phyloP scores from a whole-genome alignment of 2,329 filamentous ascomycete genomes.

The Trichoderma simmonsii region DNA sequence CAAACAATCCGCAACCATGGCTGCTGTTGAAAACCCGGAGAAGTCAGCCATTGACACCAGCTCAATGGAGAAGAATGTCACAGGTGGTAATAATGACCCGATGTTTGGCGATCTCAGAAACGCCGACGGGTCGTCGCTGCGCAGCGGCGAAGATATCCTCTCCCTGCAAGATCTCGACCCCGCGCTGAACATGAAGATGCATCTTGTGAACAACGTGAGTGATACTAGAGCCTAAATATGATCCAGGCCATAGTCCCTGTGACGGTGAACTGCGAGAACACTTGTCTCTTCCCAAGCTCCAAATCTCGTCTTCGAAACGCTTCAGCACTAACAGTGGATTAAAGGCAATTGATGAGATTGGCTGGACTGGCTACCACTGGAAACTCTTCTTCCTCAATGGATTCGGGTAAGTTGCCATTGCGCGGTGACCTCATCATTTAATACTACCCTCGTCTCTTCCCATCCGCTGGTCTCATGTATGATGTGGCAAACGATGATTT shows the following conservation, averaged over 20 bases:
- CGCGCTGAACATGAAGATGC: constrained; percentile 64
- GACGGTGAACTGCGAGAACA: constrained; percentile 1
- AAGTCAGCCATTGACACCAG: constrained; percentile 13
- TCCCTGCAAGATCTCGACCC: constrained; percentile 57
- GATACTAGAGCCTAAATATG: constrained; percentile 1
- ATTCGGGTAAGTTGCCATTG: constrained; percentile 43
- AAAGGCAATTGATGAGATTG: constrained; percentile 55
- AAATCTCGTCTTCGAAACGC: background rate
- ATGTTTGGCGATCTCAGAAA: constrained; percentile 17
- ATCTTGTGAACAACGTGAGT: constrained; percentile 63
- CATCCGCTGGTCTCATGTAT: background rate
- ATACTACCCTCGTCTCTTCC: background rate
- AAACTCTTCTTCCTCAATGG: constrained; percentile 62
- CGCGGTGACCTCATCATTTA: background rate
- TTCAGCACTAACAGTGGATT: background rate
- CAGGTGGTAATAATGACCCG: background rate
- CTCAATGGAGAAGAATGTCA: constrained; percentile 21
- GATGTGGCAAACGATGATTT: background rate
- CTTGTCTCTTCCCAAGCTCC: background rate
- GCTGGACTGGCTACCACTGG: constrained; percentile 57
- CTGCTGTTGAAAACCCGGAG: background rate
- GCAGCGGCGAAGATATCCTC: constrained; percentile 48
- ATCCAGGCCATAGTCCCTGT: background rate
- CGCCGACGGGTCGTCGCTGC: constrained; percentile 24
- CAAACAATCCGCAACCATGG: constrained; percentile 5